These are phyloP conservation scores for Rhizopus stolonifer DNA, from an alignment of 371 early-diverging fungal species.

Conservation along the genomic window DNA sequence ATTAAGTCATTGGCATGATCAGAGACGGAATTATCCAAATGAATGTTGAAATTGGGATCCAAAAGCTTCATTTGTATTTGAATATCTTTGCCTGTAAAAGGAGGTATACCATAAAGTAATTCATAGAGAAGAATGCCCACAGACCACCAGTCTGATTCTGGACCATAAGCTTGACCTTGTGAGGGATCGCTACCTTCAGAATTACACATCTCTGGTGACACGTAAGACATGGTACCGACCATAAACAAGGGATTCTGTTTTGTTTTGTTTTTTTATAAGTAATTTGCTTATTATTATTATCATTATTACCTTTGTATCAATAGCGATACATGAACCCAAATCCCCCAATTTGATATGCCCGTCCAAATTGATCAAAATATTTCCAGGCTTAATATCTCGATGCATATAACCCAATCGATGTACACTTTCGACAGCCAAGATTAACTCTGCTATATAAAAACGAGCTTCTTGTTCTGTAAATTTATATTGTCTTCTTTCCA, in stretches of 20 bases:
- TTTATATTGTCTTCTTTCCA: conserved; percentile 74
- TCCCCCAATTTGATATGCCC: conserved; percentile 91
- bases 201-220: conserved; percentile 86
- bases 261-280: too few species aligned
- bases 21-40: conserved; percentile 66
- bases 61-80: conserved; percentile 89
- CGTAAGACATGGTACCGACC: conserved; percentile 96
- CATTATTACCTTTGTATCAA: conserved; percentile 33
- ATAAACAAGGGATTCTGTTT: conserved; percentile 10
- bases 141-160: conserved; percentile 99
- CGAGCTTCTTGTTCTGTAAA: conserved; percentile 89
- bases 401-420: conserved; percentile 95
- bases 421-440: conserved; percentile 88
- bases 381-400: conserved; percentile 86
- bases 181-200: conserved; percentile 45
- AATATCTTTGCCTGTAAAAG: conserved; percentile 47
- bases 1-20: conserved; percentile 81
- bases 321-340: conserved; percentile 76
- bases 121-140: conserved; percentile 97
- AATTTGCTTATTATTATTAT: not conserved
- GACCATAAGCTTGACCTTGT: conserved; percentile 78
- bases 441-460: conserved; percentile 95
- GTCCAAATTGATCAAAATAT: conserved; percentile 71
- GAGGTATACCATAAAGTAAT: conserved; percentile 54
- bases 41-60: conserved; percentile 66